These are phyloP conservation scores for Tricholoma sp. DNA, from an alignment of 768 basidiomycete genomes.

Conservation along the genomic window DNA sequence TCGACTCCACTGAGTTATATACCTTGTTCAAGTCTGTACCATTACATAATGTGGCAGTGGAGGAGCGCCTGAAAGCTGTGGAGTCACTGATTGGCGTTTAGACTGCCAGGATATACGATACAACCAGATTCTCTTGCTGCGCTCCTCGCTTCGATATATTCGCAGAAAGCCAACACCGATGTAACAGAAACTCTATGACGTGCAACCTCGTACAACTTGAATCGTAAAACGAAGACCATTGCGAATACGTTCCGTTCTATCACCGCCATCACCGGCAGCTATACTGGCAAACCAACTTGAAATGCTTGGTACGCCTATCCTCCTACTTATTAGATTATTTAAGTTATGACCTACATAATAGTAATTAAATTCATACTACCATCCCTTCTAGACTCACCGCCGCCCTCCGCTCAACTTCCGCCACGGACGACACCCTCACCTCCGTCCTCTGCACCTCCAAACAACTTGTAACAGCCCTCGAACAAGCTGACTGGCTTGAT, in stretches of 20 bases:
- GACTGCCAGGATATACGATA: conserved; percentile 33
- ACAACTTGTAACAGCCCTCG: conserved; percentile 79
- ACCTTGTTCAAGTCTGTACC: no score
- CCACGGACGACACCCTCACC: conserved; percentile 71
- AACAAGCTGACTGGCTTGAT: conserved; percentile 90
- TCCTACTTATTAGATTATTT: no score
- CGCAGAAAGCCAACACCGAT: conserved; percentile 72
- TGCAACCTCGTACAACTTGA: no score
- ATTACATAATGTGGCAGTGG: no score
- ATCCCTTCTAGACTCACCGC: conserved; percentile 80
- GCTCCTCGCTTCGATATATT: conserved; percentile 64
- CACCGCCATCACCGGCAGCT: no score
- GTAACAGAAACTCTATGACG: conserved; percentile 86
- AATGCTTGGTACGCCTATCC: conserved; percentile 58
- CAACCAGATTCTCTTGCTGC: conserved; percentile 63
- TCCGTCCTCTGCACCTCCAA: conserved; percentile 74
- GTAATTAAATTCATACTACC: no score
- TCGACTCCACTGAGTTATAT: no score
- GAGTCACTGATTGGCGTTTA: conserved; percentile 2
- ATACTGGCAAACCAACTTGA: no score
- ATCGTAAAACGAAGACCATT: no score
- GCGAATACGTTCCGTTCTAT: conserved; percentile 80
- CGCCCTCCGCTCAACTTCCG: conserved; percentile 67
- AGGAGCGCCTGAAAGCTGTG: conserved; percentile 47
- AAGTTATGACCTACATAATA: no score